Evolutionary conservation across 164 flowering plant genomes (phyloP), one percentile per base, ranked within the genome.

Genomic region (Chimonanthus salicifolius): DNA sequence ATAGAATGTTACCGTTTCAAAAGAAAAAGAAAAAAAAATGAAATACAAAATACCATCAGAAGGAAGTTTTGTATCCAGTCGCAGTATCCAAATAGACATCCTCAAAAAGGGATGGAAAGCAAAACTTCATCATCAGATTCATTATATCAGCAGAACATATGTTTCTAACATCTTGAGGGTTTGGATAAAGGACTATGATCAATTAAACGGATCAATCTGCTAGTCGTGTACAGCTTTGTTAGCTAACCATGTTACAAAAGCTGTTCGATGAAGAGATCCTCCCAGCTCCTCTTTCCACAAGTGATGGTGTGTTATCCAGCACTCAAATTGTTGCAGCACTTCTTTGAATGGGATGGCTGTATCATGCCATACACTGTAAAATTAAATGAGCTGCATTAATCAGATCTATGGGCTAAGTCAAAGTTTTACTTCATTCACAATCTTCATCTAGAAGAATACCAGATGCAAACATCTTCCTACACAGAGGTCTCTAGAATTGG

Each of bases 321-420:
- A 80, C 80, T 95, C 99, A 82, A 95, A 93, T 74, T 92, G 84
- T 69, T 83, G 79, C 74, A 95, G 74, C 75, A 92, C 97, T 66
- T 93, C 91, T 11, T 80, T 71, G 74, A 93, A 95, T 71, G 89
- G 82, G 64, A 90, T 83, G 43, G 99, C 97, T 33, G 97, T 95
- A 78, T 93, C 99, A 81, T 93, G 98, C 99, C 98, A 95, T 18
- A 95, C 97, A 69, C 99, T 93, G 91, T 77, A 84, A 72, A 76
- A 18, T n/a, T 46, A 76, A 43, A 78, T 71, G 62, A 71, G 71
- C 47, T 62, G 60, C 20, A 69, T 48, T 33, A 33, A 68, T 4
- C 45, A 73, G 49, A 18, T 44, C 44, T 49, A 54, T 50, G 69
- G 45, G 63, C 47, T 10, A 51, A 51, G 51, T 18, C n/a, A 63